Evolutionary conservation across 2,329 filamentous ascomycete genomes (phyloP).

Genomic region (Pseudogymnoascus sp.): DNA sequence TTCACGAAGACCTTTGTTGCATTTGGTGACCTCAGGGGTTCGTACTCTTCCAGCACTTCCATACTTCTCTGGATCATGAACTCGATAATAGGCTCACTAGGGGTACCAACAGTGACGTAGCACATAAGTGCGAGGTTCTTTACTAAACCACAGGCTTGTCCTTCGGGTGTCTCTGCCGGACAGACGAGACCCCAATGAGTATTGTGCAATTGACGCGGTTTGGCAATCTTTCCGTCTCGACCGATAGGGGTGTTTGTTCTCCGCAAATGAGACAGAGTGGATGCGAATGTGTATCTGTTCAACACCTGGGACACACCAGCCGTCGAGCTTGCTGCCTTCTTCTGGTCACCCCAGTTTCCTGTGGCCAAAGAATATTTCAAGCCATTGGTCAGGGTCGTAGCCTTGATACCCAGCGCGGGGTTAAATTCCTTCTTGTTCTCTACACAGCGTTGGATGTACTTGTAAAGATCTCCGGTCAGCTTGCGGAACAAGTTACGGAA

Average conservation of each 20-base stretch:
- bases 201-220: slow-evolving; percentile 95
- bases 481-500: slow-evolving; percentile 89
- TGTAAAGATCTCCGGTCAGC: slow-evolving; percentile 82
- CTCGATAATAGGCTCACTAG: slow-evolving; percentile 80
- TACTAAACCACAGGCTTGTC: slow-evolving; percentile 94
- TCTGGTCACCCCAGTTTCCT: slow-evolving; percentile 99
- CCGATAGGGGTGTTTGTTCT: slow-evolving; percentile 97
- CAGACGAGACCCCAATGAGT: slow-evolving; percentile 98
- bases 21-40: slow-evolving; percentile 73
- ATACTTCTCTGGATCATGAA: slow-evolving; percentile 96
- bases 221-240: slow-evolving; percentile 95
- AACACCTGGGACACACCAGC: slow-evolving; percentile 97
- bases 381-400: slow-evolving; percentile 82
- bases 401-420: slow-evolving; percentile 82
- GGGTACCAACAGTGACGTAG: slow-evolving; percentile 91
- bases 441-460: slow-evolving; percentile 85
- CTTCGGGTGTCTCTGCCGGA: slow-evolving; percentile 94
- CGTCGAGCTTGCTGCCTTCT: slow-evolving; percentile 91
- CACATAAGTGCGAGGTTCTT: slow-evolving; percentile 98
- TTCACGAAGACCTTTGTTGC: slow-evolving; percentile 98
- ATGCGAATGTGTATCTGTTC: slow-evolving; percentile 95
- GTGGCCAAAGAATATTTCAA: slow-evolving; percentile 95
- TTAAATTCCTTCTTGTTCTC: slow-evolving; percentile 86
- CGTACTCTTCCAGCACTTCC: slow-evolving; percentile 94
- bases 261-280: slow-evolving; percentile 90